A percentile compares a stretch with the other conserved stretches of the same genome.
These are phyloP conservation scores for Endothia cerciana DNA, from an alignment of 2,329 filamentous ascomycete genomes.

Conservation along the genomic window DNA sequence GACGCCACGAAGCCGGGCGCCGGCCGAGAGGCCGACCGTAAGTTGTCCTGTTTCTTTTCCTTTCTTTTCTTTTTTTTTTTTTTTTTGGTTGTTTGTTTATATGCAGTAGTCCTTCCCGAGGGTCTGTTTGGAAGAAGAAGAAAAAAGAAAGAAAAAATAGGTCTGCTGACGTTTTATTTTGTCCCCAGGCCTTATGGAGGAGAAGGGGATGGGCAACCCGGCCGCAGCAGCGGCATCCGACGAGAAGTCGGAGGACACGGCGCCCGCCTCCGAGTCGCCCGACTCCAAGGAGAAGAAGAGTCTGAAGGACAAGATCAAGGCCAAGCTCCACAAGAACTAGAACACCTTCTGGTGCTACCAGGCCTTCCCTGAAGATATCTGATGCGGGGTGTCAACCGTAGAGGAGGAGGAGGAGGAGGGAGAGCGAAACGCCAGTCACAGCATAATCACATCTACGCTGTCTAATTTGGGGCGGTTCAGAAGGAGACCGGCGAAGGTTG, in stretches of 20 bases:
- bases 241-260: constrained; percentile 29
- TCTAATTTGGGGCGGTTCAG: neutral
- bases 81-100: too few species aligned
- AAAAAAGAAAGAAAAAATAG: neutral
- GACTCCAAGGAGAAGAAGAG: constrained; percentile 51
- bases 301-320: constrained; percentile 68
- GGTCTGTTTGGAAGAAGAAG: too few species aligned
- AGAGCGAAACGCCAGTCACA: neutral
- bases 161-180: neutral
- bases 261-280: constrained; percentile 30
- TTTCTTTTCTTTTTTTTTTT: neutral
- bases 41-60: constrained; percentile 35
- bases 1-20: constrained; percentile 67
- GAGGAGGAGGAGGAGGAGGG: neutral
- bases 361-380: constrained; percentile 11
- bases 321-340: constrained; percentile 63
- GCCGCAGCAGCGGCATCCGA: constrained; percentile 30
- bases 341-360: constrained; percentile 19
- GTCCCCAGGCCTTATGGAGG: constrained; percentile 53
- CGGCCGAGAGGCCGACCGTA: constrained; percentile 68
- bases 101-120: too few species aligned
- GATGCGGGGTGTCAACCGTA: neutral
- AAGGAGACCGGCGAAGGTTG: neutral
- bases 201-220: constrained; percentile 51
- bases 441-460: neutral